Percentiles rank a stretch among this genome's conserved stretches.
These are phyloP conservation scores for Beauveria caledonica DNA, from an alignment of 2,329 filamentous ascomycete species.

Conservation along the genomic window DNA sequence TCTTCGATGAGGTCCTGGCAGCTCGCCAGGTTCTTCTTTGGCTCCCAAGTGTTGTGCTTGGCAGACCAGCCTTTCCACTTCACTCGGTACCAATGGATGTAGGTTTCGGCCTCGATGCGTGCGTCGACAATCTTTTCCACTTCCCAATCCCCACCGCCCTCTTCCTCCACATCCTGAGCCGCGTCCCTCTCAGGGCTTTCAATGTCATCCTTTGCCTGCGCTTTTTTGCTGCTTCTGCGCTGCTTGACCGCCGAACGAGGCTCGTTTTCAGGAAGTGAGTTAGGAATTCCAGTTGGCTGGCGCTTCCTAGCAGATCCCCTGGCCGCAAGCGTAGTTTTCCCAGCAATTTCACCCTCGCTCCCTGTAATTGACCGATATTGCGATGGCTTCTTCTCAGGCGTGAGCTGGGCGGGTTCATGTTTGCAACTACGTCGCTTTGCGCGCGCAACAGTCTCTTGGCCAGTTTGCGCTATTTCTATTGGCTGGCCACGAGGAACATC, in stretches of 20 bases:
- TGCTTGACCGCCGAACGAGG: background rate
- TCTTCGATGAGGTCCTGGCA: slow-evolving; percentile 28
- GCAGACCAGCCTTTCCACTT: slow-evolving; percentile 44
- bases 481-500: background rate
- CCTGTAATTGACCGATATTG: background rate
- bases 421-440: background rate
- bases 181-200: slow-evolving; percentile 12
- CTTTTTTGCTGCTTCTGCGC: background rate
- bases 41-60: slow-evolving; percentile 46
- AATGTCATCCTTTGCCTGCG: background rate
- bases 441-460: background rate
- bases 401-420: background rate
- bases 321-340: background rate
- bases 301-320: background rate
- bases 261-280: background rate
- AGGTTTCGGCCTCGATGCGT: slow-evolving; percentile 28
- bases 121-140: slow-evolving; percentile 40
- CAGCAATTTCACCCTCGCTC: background rate
- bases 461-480: background rate
- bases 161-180: slow-evolving; percentile 10
- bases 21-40: slow-evolving; percentile 33
- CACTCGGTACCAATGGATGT: slow-evolving; percentile 36
- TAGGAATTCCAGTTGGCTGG: background rate
- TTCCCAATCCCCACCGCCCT: slow-evolving; percentile 29
- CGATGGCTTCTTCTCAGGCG: background rate